phyloP scores from a whole-genome alignment of 306 rosid genomes.

The Vigna radiata region DNA sequence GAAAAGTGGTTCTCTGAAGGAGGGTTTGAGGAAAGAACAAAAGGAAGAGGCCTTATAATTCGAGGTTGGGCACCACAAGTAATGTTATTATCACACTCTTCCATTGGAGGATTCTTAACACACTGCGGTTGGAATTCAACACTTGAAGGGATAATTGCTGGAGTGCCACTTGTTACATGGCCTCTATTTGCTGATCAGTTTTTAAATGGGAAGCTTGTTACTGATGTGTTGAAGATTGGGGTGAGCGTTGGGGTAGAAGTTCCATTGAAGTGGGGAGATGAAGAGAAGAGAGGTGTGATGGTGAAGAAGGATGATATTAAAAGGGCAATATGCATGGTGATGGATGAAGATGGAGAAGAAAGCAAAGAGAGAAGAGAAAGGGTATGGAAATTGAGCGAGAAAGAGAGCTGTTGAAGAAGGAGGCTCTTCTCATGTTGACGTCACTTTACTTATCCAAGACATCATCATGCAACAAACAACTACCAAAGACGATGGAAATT shows the following conservation, averaged over 20 bases:
- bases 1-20: constrained; percentile 56
- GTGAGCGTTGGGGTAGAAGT: constrained; percentile 50
- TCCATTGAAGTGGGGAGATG: constrained; percentile 46
- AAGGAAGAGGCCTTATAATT: constrained; percentile 58
- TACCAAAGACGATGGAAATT: not conserved
- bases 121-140: constrained; percentile 86
- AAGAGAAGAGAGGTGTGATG: constrained; percentile 47
- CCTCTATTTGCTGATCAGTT: constrained; percentile 69
- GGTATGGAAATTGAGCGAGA: not conserved
- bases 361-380: constrained; percentile 54
- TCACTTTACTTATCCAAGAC: constrained; percentile 40
- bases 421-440: constrained; percentile 60
- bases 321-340: constrained; percentile 53
- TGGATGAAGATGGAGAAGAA: constrained; percentile 49
- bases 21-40: constrained; percentile 56
- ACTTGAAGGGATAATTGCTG: constrained; percentile 58
- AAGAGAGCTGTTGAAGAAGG: constrained; percentile 23
- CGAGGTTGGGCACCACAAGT: constrained; percentile 84
- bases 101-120: constrained; percentile 68
- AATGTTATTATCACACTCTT: constrained; percentile 58
- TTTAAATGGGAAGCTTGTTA: constrained; percentile 55
- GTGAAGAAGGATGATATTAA: constrained; percentile 48
- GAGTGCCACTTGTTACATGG: constrained; percentile 74
- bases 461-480: constrained; percentile 45
- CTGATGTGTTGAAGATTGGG: constrained; percentile 50